Conservation (phyloP, 495 filamentous ascomycete species). For the Apodospora peruviana region DNA sequence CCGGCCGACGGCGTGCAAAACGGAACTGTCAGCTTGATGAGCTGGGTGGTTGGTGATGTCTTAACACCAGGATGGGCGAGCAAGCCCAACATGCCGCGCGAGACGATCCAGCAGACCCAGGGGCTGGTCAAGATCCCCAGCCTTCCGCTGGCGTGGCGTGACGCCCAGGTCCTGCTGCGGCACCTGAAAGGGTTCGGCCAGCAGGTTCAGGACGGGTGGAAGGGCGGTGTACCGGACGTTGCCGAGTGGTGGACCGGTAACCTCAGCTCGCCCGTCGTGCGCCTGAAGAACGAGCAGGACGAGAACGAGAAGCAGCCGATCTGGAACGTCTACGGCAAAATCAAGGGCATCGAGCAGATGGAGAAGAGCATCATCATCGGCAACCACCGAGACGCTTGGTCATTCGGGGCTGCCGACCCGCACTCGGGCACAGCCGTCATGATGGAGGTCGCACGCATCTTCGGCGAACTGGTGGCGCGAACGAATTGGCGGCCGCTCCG, state of each 20-base stretch:
- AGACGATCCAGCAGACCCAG: constrained; percentile 62
- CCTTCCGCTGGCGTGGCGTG: constrained; percentile 79
- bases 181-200: constrained; percentile 72
- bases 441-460: constrained; percentile 77
- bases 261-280: constrained; percentile 65
- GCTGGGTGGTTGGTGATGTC: constrained; percentile 79
- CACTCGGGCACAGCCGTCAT: constrained; percentile 88
- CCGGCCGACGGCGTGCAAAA: constrained; percentile 76
- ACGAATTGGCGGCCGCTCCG: constrained; percentile 87
- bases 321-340: constrained; percentile 82
- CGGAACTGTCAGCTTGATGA: constrained; percentile 77
- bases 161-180: constrained; percentile 75
- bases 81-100: constrained; percentile 57
- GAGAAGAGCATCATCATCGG: constrained; percentile 88
- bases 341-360: constrained; percentile 72
- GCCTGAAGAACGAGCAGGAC: constrained; percentile 83
- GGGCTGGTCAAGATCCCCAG: constrained; percentile 81
- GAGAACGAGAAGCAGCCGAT: constrained; percentile 77
- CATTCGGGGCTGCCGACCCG: constrained; percentile 79
- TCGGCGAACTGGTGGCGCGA: constrained; percentile 66
- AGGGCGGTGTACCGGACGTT: constrained; percentile 65
- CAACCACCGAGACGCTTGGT: constrained; percentile 92
- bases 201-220: constrained; percentile 67
- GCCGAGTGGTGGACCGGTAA: constrained; percentile 81
- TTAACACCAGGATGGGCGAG: constrained; percentile 84